Evolutionary conservation across 1,139 yeast species (phyloP), one percentile per base, ranked within the genome.

Genomic region (Geotrichum australiense): DNA sequence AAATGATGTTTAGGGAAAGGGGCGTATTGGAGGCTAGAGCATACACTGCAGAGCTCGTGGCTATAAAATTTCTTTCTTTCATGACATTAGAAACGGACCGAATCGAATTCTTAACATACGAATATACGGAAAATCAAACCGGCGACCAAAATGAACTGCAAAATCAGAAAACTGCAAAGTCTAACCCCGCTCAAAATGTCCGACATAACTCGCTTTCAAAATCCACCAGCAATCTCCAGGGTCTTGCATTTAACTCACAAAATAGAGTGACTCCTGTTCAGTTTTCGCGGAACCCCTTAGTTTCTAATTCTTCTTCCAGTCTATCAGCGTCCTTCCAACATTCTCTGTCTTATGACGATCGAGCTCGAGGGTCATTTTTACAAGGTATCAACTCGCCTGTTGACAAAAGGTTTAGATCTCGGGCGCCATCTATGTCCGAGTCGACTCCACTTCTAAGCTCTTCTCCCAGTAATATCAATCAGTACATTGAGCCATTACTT

Each of bases 11-110:
- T 29, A 23, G 44, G 24, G 56, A 53, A 26, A 39, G 46, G 12
- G 55, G 56, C 2, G 43, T 59, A 2, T 48, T 51, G 25, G 54
- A 56, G 20, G 59, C 63, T 2, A 43, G 63, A n/a, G 59, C 61
- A 1, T 47, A 30, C 33, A 53, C 61, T 2, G 59, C 60, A 2
- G 63, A 58, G 37, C 48, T 58, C 3, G 53, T 59, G 5, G 61
- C 63, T 1, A 48, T 49, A 18, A 48, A 58, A 19, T 56, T 51
- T 27, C 45, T 60, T 7, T 50, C 52, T n/a, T 51, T 52, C 40
- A 45, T 58, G 24, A 48, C 55, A 5, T 46, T 46, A 19, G 57
- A 54, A 21, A 31, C 38, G 8, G 59, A 56, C 25, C 46, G 56
- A 22, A 53, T 58, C 30, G 55, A 51, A 35, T 46, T 49, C 24